Conservation (phyloP, 1,284 basidiomycete species). For the Ustilago curta region DNA sequence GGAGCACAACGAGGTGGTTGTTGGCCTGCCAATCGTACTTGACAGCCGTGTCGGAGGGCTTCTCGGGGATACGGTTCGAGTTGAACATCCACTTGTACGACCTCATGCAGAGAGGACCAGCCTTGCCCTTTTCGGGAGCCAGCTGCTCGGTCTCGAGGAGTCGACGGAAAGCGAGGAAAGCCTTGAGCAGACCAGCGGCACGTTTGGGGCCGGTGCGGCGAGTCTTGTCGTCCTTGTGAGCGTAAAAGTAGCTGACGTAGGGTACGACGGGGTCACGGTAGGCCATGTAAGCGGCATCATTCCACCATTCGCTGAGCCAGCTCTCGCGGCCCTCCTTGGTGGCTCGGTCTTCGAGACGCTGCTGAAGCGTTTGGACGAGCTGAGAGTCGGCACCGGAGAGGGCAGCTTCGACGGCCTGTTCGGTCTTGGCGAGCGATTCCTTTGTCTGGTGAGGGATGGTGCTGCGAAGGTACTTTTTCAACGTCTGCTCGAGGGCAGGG, state of each 20-base stretch:
- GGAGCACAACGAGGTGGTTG: slow-evolving; percentile 89
- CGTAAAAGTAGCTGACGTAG: slow-evolving; percentile 94
- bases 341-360: slow-evolving; percentile 81
- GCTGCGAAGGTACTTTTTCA: slow-evolving; percentile 62
- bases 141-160: slow-evolving; percentile 74
- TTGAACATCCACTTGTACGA: slow-evolving; percentile 99
- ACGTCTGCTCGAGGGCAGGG: slow-evolving; percentile 64
- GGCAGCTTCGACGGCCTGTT: slow-evolving; percentile 72
- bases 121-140: slow-evolving; percentile 88
- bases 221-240: slow-evolving; percentile 77
- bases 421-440: slow-evolving; percentile 54
- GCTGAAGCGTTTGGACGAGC: slow-evolving; percentile 81
- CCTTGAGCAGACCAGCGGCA: slow-evolving; percentile 65
- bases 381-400: slow-evolving; percentile 78
- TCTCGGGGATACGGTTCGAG: slow-evolving; percentile 83
- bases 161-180: slow-evolving; percentile 64
- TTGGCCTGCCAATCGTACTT: slow-evolving; percentile 83
- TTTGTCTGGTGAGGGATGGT: slow-evolving; percentile 61
- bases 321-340: slow-evolving; percentile 73
- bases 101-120: slow-evolving; percentile 86
- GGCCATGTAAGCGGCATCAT: slow-evolving; percentile 79
- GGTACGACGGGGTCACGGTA: slow-evolving; percentile 88
- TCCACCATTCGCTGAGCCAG: slow-evolving; percentile 99
- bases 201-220: slow-evolving; percentile 57
- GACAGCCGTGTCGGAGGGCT: slow-evolving; percentile 83